Percentiles rank a stretch among this genome's conserved stretches.
Evolutionary conservation across 768 basidiomycete genomes (phyloP).

Genomic region (Tylopilus rubrobrunneus): DNA sequence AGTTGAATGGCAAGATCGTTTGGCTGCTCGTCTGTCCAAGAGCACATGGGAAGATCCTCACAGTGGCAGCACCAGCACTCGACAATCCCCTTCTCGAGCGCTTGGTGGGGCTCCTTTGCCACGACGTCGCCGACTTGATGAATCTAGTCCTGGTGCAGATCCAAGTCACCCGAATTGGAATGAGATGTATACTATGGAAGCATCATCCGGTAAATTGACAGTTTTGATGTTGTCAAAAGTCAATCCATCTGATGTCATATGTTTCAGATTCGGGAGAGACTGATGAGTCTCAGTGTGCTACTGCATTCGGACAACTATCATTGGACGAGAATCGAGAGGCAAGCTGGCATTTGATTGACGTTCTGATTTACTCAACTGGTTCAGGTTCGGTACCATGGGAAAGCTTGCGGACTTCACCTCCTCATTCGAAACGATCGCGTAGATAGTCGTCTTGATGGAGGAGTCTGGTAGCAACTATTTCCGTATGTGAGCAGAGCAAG

Average conservation of each 20-base stretch:
- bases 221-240: neutral
- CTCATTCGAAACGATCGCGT: slow-evolving; percentile 63
- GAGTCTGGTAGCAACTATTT: slow-evolving; percentile 49
- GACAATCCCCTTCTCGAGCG: slow-evolving; percentile 24
- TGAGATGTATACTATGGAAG: slow-evolving; percentile 57
- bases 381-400: slow-evolving; percentile 82
- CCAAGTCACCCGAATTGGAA: slow-evolving; percentile 47
- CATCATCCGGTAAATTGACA: slow-evolving; percentile 27
- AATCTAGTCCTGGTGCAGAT: slow-evolving; percentile 10
- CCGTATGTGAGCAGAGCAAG: neutral
- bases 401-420: slow-evolving; percentile 71
- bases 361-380: slow-evolving; percentile 10
- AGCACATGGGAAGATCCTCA: slow-evolving; percentile 10
- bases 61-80: slow-evolving; percentile 4
- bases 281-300: slow-evolving; percentile 42
- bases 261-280: slow-evolving; percentile 34
- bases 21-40: slow-evolving; percentile 52
- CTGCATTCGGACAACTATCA: slow-evolving; percentile 66
- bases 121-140: slow-evolving; percentile 46
- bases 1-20: slow-evolving; percentile 74
- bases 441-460: slow-evolving; percentile 65
- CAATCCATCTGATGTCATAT: slow-evolving; percentile 17
- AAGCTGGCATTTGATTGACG: slow-evolving; percentile 1
- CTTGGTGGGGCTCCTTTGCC: slow-evolving; percentile 34
- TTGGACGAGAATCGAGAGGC: slow-evolving; percentile 77